Conservation (phyloP, 441 rosid species). For the Aleurites moluccanus region DNA sequence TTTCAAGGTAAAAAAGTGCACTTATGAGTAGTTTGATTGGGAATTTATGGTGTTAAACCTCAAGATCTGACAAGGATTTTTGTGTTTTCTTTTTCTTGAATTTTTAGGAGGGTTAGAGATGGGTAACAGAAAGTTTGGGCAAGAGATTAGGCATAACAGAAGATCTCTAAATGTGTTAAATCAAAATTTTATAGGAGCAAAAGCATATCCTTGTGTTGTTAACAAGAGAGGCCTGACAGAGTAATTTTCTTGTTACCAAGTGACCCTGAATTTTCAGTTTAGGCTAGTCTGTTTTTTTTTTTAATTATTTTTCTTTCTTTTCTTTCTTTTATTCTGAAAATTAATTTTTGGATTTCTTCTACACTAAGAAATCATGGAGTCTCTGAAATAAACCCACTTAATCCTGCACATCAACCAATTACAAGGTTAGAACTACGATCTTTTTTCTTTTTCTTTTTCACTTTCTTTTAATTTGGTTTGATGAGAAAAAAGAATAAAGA, state of each 20-base stretch:
- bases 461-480: conserved; percentile 23
- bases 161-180: conserved; percentile 66
- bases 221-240: conserved; percentile 53
- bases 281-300: neutral
- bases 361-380: conserved; percentile 38
- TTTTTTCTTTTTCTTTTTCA: conserved; percentile 7
- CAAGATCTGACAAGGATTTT: conserved; percentile 36
- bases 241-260: conserved; percentile 25
- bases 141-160: conserved; percentile 52
- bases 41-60: neutral
- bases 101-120: conserved; percentile 30
- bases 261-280: neutral
- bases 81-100: neutral
- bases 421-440: conserved; percentile 48
- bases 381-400: conserved; percentile 36
- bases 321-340: neutral
- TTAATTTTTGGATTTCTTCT: conserved; percentile 16
- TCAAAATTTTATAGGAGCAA: conserved; percentile 49
- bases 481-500: conserved; percentile 11
- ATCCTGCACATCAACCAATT: conserved; percentile 43
- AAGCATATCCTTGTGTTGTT: conserved; percentile 54
- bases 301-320: no score
- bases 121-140: conserved; percentile 53
- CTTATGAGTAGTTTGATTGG: neutral
- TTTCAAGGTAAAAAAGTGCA: conserved; percentile 47